A percentile compares a stretch with the other conserved stretches of the same genome.
phyloP scores from a whole-genome alignment of 768 basidiomycete species.

The Holtermanniella nyarrowii region DNA sequence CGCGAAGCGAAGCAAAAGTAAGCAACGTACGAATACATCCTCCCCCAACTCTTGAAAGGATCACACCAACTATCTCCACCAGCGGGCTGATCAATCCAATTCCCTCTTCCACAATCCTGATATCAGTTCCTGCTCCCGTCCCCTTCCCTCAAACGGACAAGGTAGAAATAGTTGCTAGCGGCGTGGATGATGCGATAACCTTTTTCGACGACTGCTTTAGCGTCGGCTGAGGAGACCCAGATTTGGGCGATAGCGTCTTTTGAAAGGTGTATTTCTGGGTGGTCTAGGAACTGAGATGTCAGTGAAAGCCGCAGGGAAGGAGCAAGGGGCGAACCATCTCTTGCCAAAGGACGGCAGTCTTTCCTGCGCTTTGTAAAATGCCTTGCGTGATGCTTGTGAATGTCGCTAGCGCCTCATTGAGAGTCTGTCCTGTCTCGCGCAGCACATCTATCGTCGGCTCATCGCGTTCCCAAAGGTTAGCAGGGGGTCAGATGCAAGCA shows the following conservation, averaged over 20 bases:
- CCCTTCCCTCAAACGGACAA: slow-evolving; percentile 45
- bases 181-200: slow-evolving; percentile 59
- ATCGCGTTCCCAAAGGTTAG: slow-evolving; percentile 45
- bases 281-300: slow-evolving; percentile 2
- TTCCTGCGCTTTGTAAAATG: slow-evolving; percentile 50
- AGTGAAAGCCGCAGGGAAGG: not conserved
- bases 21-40: slow-evolving; percentile 42
- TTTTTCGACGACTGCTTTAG: slow-evolving; percentile 51
- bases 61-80: slow-evolving; percentile 51
- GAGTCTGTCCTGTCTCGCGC: slow-evolving; percentile 46
- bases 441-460: slow-evolving; percentile 52
- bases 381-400: slow-evolving; percentile 57
- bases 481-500: not conserved
- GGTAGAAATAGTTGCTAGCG: slow-evolving; percentile 67
- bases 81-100: slow-evolving; percentile 52
- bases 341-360: slow-evolving; percentile 77
- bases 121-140: not conserved
- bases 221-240: slow-evolving; percentile 61
- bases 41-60: slow-evolving; percentile 71
- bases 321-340: slow-evolving; percentile 49
- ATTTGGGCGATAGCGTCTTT: slow-evolving; percentile 41
- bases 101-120: slow-evolving; percentile 61
- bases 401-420: slow-evolving; percentile 54
- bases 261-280: slow-evolving; percentile 39
- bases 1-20: not conserved